Conservation (phyloP, 306 rosid genomes). For the Castanea crenata region DNA sequence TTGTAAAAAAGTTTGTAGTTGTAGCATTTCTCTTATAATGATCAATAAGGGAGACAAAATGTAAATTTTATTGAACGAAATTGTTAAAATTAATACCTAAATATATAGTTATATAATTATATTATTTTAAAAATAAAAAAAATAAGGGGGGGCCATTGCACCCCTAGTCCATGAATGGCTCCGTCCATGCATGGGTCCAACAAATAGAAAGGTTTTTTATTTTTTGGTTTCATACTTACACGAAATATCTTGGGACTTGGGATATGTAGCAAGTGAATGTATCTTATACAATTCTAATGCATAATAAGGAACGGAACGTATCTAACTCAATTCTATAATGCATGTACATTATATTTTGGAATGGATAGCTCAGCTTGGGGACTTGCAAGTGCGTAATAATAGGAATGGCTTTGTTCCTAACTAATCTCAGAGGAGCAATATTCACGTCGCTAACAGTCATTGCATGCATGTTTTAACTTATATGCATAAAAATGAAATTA, state of each 20-base stretch:
- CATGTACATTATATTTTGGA: conserved; percentile 2
- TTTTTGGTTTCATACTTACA: no score
- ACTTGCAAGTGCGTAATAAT: neutral
- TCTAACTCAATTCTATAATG: conserved; percentile 2
- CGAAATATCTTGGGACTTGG: neutral
- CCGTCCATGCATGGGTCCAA: no score
- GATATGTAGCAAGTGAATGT: neutral
- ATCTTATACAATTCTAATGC: neutral
- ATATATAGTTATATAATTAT: no score
- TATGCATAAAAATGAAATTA: neutral
- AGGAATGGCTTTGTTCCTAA: neutral
- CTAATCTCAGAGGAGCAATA: neutral
- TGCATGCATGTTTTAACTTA: conserved; percentile 10
- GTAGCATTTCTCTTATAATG: no score
- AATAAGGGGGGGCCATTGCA: no score
- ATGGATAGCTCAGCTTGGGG: conserved; percentile 17
- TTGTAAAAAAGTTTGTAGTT: no score
- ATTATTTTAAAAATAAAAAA: no score
- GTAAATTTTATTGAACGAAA: no score
- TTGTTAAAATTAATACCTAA: no score
- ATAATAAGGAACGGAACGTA: neutral
- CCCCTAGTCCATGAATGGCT: no score
- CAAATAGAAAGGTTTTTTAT: no score
- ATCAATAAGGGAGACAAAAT: no score
- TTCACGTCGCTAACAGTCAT: conserved; percentile 32